These are phyloP conservation scores for Kodamaea laetipori DNA, from an alignment of 805 yeast genomes.

Conservation along the genomic window DNA sequence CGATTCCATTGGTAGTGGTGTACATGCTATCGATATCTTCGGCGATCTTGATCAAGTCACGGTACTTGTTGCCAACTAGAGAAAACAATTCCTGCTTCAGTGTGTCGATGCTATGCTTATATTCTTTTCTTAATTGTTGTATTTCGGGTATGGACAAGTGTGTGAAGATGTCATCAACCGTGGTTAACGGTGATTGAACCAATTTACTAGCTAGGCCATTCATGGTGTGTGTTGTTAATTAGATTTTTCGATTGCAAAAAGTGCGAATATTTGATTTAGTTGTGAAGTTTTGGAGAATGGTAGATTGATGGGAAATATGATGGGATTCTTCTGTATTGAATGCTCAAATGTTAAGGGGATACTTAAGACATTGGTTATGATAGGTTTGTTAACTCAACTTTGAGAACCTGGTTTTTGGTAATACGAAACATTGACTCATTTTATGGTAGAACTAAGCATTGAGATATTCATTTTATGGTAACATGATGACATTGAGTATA, in stretches of 20 bases:
- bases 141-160: constrained; percentile 35
- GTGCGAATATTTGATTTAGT: background rate
- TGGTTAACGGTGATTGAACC: constrained; percentile 15
- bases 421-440: no score
- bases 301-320: background rate
- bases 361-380: no score
- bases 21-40: constrained; percentile 42
- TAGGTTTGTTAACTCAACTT: no score
- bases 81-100: constrained; percentile 38
- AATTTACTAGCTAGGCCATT: constrained; percentile 8
- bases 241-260: background rate
- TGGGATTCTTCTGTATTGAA: no score
- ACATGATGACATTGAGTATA: no score
- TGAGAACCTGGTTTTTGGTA: no score
- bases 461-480: no score
- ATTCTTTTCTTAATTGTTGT: constrained; percentile 31
- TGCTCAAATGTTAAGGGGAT: no score
- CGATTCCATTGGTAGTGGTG: constrained; percentile 22
- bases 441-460: no score
- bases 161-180: constrained; percentile 39
- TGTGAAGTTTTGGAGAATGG: background rate
- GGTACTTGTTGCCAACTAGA: constrained; percentile 42
- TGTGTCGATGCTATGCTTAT: constrained; percentile 25
- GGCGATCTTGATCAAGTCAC: constrained; percentile 47
- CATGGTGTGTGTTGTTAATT: constrained; percentile 4